These are phyloP conservation scores for Kluyveromyces lactis DNA, from an alignment of 805 yeast species.

Conservation along the genomic window DNA sequence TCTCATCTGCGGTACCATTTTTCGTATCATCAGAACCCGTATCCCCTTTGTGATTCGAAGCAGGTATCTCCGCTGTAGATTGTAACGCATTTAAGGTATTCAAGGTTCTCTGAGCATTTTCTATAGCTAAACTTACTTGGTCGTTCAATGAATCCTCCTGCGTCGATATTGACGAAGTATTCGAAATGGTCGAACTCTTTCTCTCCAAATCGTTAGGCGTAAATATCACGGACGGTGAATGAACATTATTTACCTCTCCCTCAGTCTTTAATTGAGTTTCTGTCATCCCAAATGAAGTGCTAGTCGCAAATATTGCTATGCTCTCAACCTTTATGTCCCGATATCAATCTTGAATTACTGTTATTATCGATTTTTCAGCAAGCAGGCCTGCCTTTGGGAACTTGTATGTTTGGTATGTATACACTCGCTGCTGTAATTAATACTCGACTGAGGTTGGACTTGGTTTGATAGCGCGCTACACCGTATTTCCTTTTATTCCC, in stretches of 20 bases:
- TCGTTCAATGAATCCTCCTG: slow-evolving; percentile 4
- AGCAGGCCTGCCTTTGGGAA: too few relatives aligned
- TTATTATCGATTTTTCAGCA: too few relatives aligned
- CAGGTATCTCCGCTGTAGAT: background rate
- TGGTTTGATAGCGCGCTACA: too few relatives aligned
- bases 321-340: too few relatives aligned
- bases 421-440: too few relatives aligned
- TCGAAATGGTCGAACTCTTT: slow-evolving; percentile 3
- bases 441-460: too few relatives aligned
- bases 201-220: background rate
- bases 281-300: background rate
- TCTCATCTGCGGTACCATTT: background rate
- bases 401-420: too few relatives aligned
- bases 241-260: background rate
- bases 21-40: background rate
- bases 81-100: background rate
- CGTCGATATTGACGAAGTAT: background rate
- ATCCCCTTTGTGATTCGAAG: background rate
- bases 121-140: slow-evolving; percentile 6
- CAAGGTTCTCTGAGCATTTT: slow-evolving; percentile 3
- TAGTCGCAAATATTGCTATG: too few relatives aligned
- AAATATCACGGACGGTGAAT: background rate
- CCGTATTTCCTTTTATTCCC: too few relatives aligned
- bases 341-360: too few relatives aligned
- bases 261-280: background rate